A percentile compares a stretch with the other conserved stretches of the same genome.
Evolutionary conservation across 768 basidiomycete genomes (phyloP).

Genomic region (Auriculariales sp.): DNA sequence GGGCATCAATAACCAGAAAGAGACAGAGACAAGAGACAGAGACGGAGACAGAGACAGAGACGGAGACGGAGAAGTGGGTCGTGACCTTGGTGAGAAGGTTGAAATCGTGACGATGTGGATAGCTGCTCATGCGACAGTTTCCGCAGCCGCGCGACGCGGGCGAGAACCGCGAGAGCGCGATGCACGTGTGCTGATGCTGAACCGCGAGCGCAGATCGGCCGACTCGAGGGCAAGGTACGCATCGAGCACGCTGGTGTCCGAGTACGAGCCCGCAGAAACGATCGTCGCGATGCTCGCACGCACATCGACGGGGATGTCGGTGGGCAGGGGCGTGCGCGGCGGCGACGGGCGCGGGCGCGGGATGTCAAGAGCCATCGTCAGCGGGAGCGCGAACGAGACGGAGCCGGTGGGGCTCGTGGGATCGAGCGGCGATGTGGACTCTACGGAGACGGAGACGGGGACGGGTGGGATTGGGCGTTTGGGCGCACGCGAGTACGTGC

Average conservation of each 20-base stretch:
- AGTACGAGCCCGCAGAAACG: not conserved
- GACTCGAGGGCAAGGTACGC: not conserved
- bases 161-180: no score
- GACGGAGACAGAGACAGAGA: no score
- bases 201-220: not conserved
- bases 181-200: not conserved
- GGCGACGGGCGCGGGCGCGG: not conserved
- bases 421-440: not conserved
- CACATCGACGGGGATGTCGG: not conserved
- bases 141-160: no score
- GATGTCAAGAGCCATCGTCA: not conserved
- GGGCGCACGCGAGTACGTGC: not conserved
- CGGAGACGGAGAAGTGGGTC: no score
- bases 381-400: not conserved
- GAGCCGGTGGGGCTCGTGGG: not conserved
- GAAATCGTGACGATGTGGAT: no score
- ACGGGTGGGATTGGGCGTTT: not conserved
- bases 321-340: not conserved
- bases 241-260: not conserved
- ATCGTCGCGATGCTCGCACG: not conserved
- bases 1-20: no score
- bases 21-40: no score
- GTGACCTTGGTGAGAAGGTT: no score
- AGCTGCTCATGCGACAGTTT: no score
- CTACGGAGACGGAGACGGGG: not conserved